phyloP scores from a whole-genome alignment of 2,329 filamentous ascomycete species.

The Phaeosphaeriaceae sp. region DNA sequence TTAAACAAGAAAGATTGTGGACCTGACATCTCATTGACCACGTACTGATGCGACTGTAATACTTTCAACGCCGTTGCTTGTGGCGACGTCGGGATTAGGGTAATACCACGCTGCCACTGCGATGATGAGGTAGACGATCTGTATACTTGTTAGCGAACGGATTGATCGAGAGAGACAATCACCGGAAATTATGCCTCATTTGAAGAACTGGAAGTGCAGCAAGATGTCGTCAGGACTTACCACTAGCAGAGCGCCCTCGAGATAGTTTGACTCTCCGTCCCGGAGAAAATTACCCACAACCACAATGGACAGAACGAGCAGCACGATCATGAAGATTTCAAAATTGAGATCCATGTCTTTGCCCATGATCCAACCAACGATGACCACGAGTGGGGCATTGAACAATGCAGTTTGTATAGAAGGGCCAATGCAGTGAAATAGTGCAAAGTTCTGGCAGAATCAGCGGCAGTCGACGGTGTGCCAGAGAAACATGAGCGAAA shows the following conservation, averaged over 20 bases:
- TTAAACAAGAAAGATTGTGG: not conserved
- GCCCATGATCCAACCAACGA: constrained; percentile 79
- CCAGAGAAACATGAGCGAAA: not conserved
- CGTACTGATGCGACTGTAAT: not conserved
- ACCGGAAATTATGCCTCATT: too few species aligned
- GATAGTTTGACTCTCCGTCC: constrained; percentile 88
- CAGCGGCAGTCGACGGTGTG: constrained; percentile 1
- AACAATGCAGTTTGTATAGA: constrained; percentile 90
- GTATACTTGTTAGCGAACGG: constrained; percentile 5
- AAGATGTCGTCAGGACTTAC: constrained; percentile 18
- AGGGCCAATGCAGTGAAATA: constrained; percentile 84
- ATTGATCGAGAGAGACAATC: not conserved
- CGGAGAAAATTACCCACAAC: constrained; percentile 87
- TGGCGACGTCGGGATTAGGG: constrained; percentile 56
- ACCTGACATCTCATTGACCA: not conserved
- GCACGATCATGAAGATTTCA: constrained; percentile 82
- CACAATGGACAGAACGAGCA: constrained; percentile 83
- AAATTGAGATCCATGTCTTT: constrained; percentile 82
- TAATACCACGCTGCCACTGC: constrained; percentile 69
- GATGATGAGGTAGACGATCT: constrained; percentile 69
- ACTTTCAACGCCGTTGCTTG: constrained; percentile 32
- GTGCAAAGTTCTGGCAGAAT: constrained; percentile 69
- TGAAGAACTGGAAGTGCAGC: too few species aligned
- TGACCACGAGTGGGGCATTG: constrained; percentile 82
- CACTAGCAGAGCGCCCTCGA: constrained; percentile 83